Evolutionary conservation across 2,329 filamentous ascomycete species (phyloP).

Genomic region (Penicillium fuscoglaucum): DNA sequence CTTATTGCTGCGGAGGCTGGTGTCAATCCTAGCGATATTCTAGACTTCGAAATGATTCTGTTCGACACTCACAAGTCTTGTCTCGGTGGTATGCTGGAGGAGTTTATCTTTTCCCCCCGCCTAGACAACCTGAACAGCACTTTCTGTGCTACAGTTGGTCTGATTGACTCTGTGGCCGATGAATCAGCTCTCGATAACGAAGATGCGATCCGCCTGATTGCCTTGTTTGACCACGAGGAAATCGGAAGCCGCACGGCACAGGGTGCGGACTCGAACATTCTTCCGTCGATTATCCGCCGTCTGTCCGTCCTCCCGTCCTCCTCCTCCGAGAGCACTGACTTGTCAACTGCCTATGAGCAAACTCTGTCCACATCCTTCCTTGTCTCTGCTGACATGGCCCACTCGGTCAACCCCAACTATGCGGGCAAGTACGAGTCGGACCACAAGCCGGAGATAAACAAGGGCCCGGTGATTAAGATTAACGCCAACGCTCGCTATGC

Average conservation of each 20-base stretch:
- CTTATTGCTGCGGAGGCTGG: slow-evolving; percentile 79
- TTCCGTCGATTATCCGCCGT: slow-evolving; percentile 82
- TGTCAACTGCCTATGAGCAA: slow-evolving; percentile 87
- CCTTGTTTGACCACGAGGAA: slow-evolving; percentile 97
- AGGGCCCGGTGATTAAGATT: slow-evolving; percentile 94
- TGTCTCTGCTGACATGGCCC: slow-evolving; percentile 95
- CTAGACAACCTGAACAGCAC: slow-evolving; percentile 97
- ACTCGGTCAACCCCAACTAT: slow-evolving; percentile 95
- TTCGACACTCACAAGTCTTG: slow-evolving; percentile 93
- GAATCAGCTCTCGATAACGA: slow-evolving; percentile 70
- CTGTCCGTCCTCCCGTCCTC: slow-evolving; percentile 74
- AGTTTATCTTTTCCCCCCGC: slow-evolving; percentile 94
- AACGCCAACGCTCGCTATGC: slow-evolving; percentile 97
- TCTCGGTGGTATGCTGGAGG: slow-evolving; percentile 85
- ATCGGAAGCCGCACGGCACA: slow-evolving; percentile 91
- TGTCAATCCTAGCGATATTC: slow-evolving; percentile 67
- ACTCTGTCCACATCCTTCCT: slow-evolving; percentile 88
- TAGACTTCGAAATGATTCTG: slow-evolving; percentile 95
- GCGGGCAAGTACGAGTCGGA: slow-evolving; percentile 84
- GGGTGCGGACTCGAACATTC: slow-evolving; percentile 86
- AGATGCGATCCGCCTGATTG: slow-evolving; percentile 80
- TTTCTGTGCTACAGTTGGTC: slow-evolving; percentile 81
- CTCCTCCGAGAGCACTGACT: slow-evolving; percentile 58
- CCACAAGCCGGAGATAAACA: slow-evolving; percentile 93
- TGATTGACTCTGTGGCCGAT: slow-evolving; percentile 74